phyloP scores from a whole-genome alignment of 805 yeast species.

The Candida patagonica region DNA sequence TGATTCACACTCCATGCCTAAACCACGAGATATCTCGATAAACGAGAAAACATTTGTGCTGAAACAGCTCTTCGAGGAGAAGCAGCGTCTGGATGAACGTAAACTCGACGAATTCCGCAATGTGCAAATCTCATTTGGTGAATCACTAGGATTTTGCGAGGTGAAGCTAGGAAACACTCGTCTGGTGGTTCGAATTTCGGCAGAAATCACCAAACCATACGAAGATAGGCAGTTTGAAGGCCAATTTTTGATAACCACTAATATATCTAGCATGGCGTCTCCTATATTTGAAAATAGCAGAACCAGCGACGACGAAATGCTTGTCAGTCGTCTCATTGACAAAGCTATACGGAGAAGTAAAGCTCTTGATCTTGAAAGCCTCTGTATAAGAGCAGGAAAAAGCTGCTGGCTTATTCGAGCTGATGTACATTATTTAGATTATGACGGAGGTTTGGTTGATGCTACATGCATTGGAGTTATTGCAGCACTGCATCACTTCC shows the following conservation, averaged over 20 bases:
- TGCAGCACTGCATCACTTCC: conserved; percentile 74
- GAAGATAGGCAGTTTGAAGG: conserved; percentile 96
- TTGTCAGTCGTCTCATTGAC: conserved; percentile 76
- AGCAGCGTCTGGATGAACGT: conserved; percentile 63
- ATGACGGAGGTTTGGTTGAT: conserved; percentile 90
- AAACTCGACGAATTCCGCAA: conserved; percentile 52
- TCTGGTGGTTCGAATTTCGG: conserved; percentile 62
- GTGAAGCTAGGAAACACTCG: conserved; percentile 68
- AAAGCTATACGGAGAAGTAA: conserved; percentile 86
- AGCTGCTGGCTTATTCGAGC: conserved; percentile 89
- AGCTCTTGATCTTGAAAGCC: conserved; percentile 81
- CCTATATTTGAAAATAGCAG: conserved; percentile 69
- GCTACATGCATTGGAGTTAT: conserved; percentile 85
- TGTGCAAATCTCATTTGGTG: conserved; percentile 55
- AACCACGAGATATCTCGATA: conserved; percentile 49
- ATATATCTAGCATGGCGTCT: conserved; percentile 83
- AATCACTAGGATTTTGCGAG: conserved; percentile 65
- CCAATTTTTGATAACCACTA: conserved; percentile 70
- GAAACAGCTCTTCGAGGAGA: conserved; percentile 48
- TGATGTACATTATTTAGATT: conserved; percentile 79
- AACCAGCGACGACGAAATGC: conserved; percentile 69
- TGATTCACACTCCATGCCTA: too few species aligned
- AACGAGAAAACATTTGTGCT: conserved; percentile 56
- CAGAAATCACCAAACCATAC: conserved; percentile 67
- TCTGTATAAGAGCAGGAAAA: conserved; percentile 85